Evolutionary conservation across 1,284 basidiomycete genomes (phyloP).

Genomic region (Microbotryum silenes-acaulis): DNA sequence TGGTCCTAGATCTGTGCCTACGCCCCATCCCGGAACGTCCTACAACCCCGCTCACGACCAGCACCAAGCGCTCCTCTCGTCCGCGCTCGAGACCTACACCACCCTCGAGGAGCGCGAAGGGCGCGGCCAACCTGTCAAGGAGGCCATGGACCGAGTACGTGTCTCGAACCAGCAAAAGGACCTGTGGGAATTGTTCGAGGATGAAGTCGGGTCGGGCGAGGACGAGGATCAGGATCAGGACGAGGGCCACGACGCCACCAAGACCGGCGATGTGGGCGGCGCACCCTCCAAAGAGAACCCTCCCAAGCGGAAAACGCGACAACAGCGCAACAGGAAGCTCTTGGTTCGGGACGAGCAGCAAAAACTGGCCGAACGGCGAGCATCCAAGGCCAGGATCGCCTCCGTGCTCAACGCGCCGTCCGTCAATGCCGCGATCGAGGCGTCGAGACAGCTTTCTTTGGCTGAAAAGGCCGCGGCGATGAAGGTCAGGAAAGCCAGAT

Average conservation of each 20-base stretch:
- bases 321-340: constrained; percentile 51
- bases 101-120: constrained; percentile 55
- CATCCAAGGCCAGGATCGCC: constrained; percentile 53
- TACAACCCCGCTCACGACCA: constrained; percentile 80
- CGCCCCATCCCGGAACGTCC: constrained; percentile 80
- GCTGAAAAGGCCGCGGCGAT: constrained; percentile 46
- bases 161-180: constrained; percentile 28
- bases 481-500: constrained; percentile 43
- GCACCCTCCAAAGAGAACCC: constrained; percentile 45
- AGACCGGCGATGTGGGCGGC: constrained; percentile 33
- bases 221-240: constrained; percentile 38
- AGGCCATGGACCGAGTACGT: constrained; percentile 52
- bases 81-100: constrained; percentile 47
- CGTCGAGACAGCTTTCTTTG: constrained; percentile 42
- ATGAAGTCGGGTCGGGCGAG: constrained; percentile 40
- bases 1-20: constrained; percentile 52
- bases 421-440: constrained; percentile 47
- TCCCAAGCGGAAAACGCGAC: constrained; percentile 57
- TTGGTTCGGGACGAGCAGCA: constrained; percentile 47
- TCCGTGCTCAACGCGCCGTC: constrained; percentile 52
- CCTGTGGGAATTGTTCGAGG: constrained; percentile 50
- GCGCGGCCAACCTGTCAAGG: constrained; percentile 49
- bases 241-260: constrained; percentile 38
- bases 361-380: constrained; percentile 39
- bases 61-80: constrained; percentile 64